Conservation (phyloP, 495 filamentous ascomycete species). For the Cudoniella acicularis region DNA sequence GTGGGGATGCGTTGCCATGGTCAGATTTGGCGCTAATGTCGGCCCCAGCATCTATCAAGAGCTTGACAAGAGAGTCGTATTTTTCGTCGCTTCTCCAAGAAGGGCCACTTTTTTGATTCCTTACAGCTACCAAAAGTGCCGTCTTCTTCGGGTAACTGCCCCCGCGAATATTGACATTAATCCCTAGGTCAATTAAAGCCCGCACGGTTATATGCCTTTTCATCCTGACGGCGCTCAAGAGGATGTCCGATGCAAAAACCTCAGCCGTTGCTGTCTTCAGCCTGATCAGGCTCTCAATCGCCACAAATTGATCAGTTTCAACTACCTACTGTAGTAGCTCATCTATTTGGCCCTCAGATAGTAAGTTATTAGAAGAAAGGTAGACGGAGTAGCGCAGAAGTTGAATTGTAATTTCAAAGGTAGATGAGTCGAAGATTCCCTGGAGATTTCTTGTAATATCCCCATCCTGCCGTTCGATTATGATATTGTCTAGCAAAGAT, state of each 20-base stretch:
- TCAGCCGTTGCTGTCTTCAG: constrained; percentile 9
- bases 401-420: constrained; percentile 2
- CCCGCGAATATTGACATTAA: constrained; percentile 7
- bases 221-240: constrained; percentile 3
- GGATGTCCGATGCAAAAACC: constrained; percentile 8
- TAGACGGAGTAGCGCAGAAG: constrained; percentile 11
- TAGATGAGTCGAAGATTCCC: constrained; percentile 6
- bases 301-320: constrained; percentile 6
- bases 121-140: not conserved
- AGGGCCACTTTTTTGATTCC: not conserved
- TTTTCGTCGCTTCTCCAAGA: not conserved
- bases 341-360: constrained; percentile 1
- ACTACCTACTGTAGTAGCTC: constrained; percentile 6
- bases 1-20: constrained; percentile 5
- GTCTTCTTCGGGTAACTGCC: not conserved
- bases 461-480: constrained; percentile 6
- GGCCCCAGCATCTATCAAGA: constrained; percentile 14
- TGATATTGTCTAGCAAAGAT: constrained; percentile 4
- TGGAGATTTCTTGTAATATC: constrained; percentile 2
- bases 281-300: constrained; percentile 6
- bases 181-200: constrained; percentile 3
- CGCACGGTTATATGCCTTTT: not conserved
- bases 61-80: constrained; percentile 3
- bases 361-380: constrained; percentile 11
- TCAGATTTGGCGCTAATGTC: constrained; percentile 3